Evolutionary conservation across 225 moss, liverwort and hornwort genomes (phyloP), one percentile per base, ranked within the genome.

Genomic region (Straminergon stramineum): DNA sequence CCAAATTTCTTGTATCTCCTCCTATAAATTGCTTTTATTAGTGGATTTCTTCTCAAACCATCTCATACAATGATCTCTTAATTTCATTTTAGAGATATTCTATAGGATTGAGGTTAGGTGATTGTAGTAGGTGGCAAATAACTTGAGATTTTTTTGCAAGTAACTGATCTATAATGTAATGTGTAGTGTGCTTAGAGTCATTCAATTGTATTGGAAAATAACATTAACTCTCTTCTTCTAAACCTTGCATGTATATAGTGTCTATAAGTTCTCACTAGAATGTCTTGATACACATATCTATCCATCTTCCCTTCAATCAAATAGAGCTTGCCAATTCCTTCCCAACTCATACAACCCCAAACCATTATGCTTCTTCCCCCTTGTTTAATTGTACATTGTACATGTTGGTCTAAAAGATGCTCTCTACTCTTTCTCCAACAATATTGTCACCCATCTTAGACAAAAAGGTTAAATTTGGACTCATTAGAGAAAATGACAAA

Each of bases 31-130:
- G 1, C 7, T 69, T 69, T 69, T 22, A 9, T 2, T n/a, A 23
- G 13, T n/a, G 11, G 7, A 0, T 13, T n/a, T 69, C 10, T 1
- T 66, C 5, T 69, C 7, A 69, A 21, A 69, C 3, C 1, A 0
- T 69, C 22, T 69, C 7, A n/a, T n/a, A 7, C 1, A 1, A 1
- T n/a, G 4, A 69, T 22, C 13, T 69, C n/a, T n/a, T n/a, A n/a
- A 23, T 13, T 69, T 69, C n/a, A n/a, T 69, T 69, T 7, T 1
- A 22, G 2, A 69, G 6, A n/a, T 69, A 3, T 22, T n/a, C 21
- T 12, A 22, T n/a, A 69, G 6, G 22, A 69, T 22, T 69, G 7
- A n/a, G 5, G 11, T 69, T 6, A 69, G 2, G 22, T 4, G 0
- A 7, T 22, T 37, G 13, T 11, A 0, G 12, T n/a, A 3, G 68